Percentiles rank a stretch among this genome's conserved stretches.
phyloP scores from a whole-genome alignment of 1,139 yeast genomes.

The Sugiyamaella novakii region DNA sequence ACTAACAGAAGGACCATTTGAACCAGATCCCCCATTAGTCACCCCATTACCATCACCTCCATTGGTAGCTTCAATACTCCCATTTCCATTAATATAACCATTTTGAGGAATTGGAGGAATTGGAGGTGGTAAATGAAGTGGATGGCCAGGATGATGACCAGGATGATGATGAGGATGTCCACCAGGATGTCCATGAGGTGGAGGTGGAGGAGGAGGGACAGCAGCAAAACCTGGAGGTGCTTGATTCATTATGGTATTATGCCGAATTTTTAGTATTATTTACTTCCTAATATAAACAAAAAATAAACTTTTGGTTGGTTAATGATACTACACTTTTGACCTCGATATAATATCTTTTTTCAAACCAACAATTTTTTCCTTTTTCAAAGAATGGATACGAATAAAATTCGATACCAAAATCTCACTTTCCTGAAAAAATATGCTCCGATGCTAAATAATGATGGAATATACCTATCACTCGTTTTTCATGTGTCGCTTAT shows the following conservation, averaged over 20 bases:
- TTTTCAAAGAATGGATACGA: background rate
- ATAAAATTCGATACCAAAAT: background rate
- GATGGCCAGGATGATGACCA: conserved; percentile 4
- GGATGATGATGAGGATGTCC: conserved; percentile 5
- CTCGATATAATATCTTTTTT: no score
- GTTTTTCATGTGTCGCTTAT: no score
- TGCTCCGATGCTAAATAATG: conserved; percentile 3
- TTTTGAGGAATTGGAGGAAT: conserved; percentile 16
- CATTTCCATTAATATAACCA: conserved; percentile 14
- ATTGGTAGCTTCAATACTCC: background rate
- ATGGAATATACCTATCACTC: no score
- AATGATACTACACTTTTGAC: no score
- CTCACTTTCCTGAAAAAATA: background rate
- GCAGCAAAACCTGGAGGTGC: conserved; percentile 18
- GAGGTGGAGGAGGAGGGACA: conserved; percentile 21
- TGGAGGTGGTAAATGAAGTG: conserved; percentile 19
- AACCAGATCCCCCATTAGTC: conserved; percentile 11
- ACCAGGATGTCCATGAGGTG: conserved; percentile 15
- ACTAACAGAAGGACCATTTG: conserved; percentile 2
- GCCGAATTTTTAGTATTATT: no score
- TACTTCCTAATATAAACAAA: background rate
- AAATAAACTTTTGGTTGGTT: conserved; percentile 2
- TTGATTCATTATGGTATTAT: conserved; percentile 9
- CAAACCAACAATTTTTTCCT: background rate
- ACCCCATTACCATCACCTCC: conserved; percentile 14